Base-by-base conservation (phyloP, 2,329 filamentous ascomycete genomes). In the Pestalotiopsis sp. region DNA sequence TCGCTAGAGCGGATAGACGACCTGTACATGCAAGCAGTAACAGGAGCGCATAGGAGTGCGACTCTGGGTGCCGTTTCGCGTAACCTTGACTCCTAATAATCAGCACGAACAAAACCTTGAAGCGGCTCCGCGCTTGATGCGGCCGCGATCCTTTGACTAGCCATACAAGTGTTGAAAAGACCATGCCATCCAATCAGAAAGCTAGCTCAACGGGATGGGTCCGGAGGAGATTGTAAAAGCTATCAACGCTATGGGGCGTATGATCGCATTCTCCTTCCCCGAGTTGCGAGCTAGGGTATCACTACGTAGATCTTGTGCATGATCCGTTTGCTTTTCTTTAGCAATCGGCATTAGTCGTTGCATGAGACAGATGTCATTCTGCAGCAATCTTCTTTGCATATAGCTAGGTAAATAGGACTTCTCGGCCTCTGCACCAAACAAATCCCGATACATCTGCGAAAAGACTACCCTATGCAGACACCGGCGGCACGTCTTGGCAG, bases 391-490 rank as follows among this genome's bases (percentile, higher is more conserved):
- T 7, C 6, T 7, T 31, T 31, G 27, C 27, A 31, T 31, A 7
- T 31, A 31, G 27, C 27, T 31, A 25, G 25, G 25, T 25, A 31
- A 31, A 31, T 31, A 31, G 27, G 27, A 31, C 27, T 31, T 31
- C 27, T 31, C 27, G 27, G 45, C 45, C 7, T n/a, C 7, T 52
- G 17, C 45, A 52, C 2, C 45, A n/a, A 31, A 31, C 17, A n/a
- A 52, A 17, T 52, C 45, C 45, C 6, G 17, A n/a, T 52, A 2
- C 17, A n/a, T n/a, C 4, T n/a, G 45, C 6, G 3, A 9, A 5
- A 20, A 52, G 27, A 52, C 17, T n/a, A 4, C 17, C 13, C 17
- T 61, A 61, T 9, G 31, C 7, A 40, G 77, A 78, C 60, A 73
- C 75, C 17, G 17, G 13, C 6, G 40, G 57, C 14, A 67, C 56